Base-by-base conservation (phyloP, 371 early-diverging fungal genomes). In the Apophysomyces variabilis region DNA sequence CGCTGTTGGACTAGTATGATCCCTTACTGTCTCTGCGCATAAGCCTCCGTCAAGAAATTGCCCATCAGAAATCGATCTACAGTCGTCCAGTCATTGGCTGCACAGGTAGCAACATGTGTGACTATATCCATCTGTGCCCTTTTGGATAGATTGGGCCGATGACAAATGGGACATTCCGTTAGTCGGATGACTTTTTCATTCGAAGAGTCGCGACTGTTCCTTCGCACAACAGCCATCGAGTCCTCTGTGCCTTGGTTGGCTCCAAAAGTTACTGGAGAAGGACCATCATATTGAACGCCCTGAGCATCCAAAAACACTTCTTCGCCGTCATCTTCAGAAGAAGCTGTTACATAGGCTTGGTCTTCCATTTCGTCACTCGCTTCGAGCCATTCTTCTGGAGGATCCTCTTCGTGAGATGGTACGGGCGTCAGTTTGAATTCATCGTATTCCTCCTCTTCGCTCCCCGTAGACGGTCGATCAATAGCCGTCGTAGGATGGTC, bases 61-160 rank as follows among this genome's bases (percentile, higher is more conserved):
- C 93, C 91, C 78, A 92, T 82, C 8, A 94, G 78, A 54, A 89
- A 86, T 14, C 85, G 77, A 64, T 87, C 88, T 1, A 89, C 80
- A 1, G 86, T 86, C 8, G 80, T 84, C 66, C 87, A 86, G 66
- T 89, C 89, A 38, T 85, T 82, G 6, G 86, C 85, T 60, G 86
- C 83, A 72, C 92, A 89, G 0, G 89, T 85, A 0, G 93, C 92
- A 38, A 93, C 86, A 66, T 95, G 95, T 0, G 91, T 90, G 13
- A 93, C 84, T 11, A 89, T 88, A 66, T 93, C 92, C 71, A 92
- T 83, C 61, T 92, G 92, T 0, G 80, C 80, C 46, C 81, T 82
- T 41, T 78, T 75, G 2, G 78, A 72, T 8, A 90, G 78, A 58
- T 86, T 78, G 32, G 88, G 85, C 11, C 83, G 81, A 39, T 83